phyloP scores from a whole-genome alignment of 1,139 yeast genomes.

The Taphrina flavorubra region DNA sequence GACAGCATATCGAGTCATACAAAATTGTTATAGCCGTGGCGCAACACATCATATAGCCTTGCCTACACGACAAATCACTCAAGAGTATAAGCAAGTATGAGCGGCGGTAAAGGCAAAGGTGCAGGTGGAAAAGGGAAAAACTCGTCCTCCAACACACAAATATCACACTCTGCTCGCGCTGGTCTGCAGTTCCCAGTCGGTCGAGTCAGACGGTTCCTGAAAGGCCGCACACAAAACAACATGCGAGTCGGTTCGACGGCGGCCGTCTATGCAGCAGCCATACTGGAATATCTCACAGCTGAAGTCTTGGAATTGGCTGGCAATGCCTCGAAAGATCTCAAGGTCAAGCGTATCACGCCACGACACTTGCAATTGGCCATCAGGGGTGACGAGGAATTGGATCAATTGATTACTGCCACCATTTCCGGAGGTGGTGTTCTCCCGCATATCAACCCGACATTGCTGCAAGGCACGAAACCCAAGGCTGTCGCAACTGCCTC shows the following conservation, averaged over 20 bases:
- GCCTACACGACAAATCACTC: too few species aligned
- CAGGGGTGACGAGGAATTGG: slow-evolving; percentile 98
- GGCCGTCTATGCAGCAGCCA: slow-evolving; percentile 96
- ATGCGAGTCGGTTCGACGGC: slow-evolving; percentile 84
- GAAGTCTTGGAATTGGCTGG: slow-evolving; percentile 99
- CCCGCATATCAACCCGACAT: slow-evolving; percentile 57
- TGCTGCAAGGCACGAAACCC: slow-evolving; percentile 39
- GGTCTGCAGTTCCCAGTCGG: slow-evolving; percentile 99
- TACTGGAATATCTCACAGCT: slow-evolving; percentile 94
- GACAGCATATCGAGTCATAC: background rate
- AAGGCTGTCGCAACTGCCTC: slow-evolving; percentile 32
- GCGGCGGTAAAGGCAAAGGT: slow-evolving; percentile 34
- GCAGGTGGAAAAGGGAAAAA: slow-evolving; percentile 74
- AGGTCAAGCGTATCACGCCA: slow-evolving; percentile 98
- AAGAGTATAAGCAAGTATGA: slow-evolving; percentile 5
- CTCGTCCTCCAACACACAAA: slow-evolving; percentile 66
- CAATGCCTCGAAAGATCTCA: slow-evolving; percentile 97
- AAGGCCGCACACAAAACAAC: slow-evolving; percentile 88
- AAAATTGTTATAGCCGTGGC: background rate
- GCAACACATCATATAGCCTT: too few species aligned
- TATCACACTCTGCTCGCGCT: slow-evolving; percentile 93
- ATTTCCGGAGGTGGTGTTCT: slow-evolving; percentile 99
- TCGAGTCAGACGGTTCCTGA: slow-evolving; percentile 93
- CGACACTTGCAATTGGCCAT: slow-evolving; percentile 97
- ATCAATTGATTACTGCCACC: slow-evolving; percentile 85